Conservation (phyloP, 345 rosid species). For the Syzygium grande region DNA sequence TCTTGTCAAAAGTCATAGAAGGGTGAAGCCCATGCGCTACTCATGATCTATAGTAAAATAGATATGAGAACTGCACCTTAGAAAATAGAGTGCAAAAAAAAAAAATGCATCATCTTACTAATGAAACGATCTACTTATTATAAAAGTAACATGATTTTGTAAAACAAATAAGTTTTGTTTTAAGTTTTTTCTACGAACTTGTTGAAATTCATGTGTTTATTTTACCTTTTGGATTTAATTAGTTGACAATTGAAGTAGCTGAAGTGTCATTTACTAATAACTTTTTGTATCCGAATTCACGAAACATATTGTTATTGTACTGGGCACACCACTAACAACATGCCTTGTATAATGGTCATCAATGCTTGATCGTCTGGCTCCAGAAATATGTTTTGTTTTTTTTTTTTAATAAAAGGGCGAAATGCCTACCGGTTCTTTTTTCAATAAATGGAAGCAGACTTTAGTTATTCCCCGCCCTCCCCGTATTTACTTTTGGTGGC, state of each 20-base stretch:
- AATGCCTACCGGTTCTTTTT: no score
- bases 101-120: neutral
- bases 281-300: no score
- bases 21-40: neutral
- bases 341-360: no score
- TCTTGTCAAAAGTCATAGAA: no score
- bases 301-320: no score
- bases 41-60: accelerated
- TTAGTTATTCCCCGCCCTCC: no score
- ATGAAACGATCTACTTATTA: neutral
- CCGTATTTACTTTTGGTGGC: neutral
- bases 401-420: no score
- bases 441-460: no score
- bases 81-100: accelerated
- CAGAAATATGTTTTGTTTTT: no score
- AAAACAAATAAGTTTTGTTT: accelerated
- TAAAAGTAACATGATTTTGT: accelerated
- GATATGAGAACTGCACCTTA: accelerated
- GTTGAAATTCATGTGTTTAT: neutral
- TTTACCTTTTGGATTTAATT: no score
- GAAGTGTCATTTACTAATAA: neutral
- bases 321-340: no score
- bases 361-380: accelerated
- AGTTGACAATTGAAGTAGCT: neutral
- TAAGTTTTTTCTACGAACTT: neutral